These are phyloP conservation scores for Chlorociboria aeruginascens DNA, from an alignment of 495 filamentous ascomycete genomes.

Conservation along the genomic window DNA sequence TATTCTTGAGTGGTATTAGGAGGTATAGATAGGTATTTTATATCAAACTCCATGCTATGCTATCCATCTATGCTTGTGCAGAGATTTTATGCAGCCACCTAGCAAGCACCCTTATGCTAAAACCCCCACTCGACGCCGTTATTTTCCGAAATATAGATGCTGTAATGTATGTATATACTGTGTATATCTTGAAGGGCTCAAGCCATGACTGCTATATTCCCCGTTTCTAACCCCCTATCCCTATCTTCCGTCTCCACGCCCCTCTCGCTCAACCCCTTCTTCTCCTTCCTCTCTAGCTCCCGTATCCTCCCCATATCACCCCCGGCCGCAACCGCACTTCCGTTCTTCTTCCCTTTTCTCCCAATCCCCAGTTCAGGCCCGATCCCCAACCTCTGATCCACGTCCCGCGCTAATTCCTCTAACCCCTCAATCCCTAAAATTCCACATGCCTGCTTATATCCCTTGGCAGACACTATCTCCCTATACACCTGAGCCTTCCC, in stretches of 20 bases:
- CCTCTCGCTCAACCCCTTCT: conserved; percentile 6
- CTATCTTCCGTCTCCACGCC: not conserved
- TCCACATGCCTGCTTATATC: conserved; percentile 52
- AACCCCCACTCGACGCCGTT: no score
- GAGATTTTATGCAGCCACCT: no score
- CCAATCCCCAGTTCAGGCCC: conserved; percentile 30
- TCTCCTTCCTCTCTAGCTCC: conserved; percentile 1
- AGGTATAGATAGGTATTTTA: no score
- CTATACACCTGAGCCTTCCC: conserved; percentile 55
- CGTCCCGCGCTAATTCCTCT: conserved; percentile 40
- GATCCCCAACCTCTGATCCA: conserved; percentile 53
- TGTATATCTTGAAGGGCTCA: no score
- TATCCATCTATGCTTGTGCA: no score
- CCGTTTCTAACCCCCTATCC: not conserved
- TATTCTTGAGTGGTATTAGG: no score
- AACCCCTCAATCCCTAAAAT: conserved; percentile 50
- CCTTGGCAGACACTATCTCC: conserved; percentile 42
- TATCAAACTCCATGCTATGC: no score
- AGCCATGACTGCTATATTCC: conserved; percentile 1
- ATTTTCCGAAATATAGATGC: no score
- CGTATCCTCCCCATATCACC: not conserved
- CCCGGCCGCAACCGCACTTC: conserved; percentile 35
- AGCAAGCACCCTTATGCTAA: no score
- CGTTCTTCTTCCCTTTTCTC: conserved; percentile 39
- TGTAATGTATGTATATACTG: no score